A percentile compares a stretch with the other conserved stretches of the same genome.
Evolutionary conservation across 768 basidiomycete species (phyloP).

Genomic region (Rhodotorula paludigena): DNA sequence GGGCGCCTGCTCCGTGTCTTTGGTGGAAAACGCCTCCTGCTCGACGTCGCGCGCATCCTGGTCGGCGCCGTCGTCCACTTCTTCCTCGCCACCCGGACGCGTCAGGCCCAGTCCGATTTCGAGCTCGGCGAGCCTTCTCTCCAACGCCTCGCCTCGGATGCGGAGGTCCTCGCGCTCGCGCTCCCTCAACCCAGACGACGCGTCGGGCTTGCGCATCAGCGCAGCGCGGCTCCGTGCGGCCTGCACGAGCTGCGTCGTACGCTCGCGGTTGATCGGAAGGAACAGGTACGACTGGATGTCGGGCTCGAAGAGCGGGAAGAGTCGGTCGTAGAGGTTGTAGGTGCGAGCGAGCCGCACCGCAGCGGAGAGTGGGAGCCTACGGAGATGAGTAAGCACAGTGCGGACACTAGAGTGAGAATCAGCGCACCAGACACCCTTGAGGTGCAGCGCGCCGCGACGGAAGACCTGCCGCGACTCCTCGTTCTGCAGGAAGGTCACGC

Average conservation of each 20-base stretch:
- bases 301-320: constrained; percentile 28
- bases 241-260: constrained; percentile 18
- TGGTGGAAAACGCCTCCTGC: no score
- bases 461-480: constrained; percentile 10
- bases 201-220: neutral
- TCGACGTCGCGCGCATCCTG: no score
- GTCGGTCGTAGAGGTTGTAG: neutral
- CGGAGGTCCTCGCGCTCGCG: neutral
- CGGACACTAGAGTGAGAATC: no score
- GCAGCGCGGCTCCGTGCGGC: constrained; percentile 2
- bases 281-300: constrained; percentile 5
- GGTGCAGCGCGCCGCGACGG: constrained; percentile 7
- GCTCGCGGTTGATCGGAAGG: constrained; percentile 7
- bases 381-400: neutral
- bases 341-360: constrained; percentile 7
- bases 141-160: neutral
- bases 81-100: no score
- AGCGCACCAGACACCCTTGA: constrained; percentile 35
- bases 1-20: neutral
- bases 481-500: neutral
- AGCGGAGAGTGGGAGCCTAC: constrained; percentile 15
- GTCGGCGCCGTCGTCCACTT: neutral
- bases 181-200: neutral
- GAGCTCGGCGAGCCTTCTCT: neutral
- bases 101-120: neutral